Conservation (phyloP, 2,329 filamentous ascomycete genomes). For the Alternaria sp. region DNA sequence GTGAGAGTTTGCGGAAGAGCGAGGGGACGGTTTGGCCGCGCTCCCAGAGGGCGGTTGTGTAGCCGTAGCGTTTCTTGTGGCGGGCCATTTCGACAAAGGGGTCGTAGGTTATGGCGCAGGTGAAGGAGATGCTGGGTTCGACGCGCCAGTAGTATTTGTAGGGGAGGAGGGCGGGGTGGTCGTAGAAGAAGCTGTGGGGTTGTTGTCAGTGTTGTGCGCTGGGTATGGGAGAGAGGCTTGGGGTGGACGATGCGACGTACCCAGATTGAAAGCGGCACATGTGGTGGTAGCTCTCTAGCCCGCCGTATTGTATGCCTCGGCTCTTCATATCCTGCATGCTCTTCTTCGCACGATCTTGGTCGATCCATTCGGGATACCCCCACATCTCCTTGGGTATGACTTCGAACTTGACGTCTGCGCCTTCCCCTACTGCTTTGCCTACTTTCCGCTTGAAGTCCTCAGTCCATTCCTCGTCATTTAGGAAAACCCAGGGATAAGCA, state of each 20-base stretch:
- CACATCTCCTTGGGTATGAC: conserved; percentile 89
- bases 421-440: conserved; percentile 79
- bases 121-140: conserved; percentile 95
- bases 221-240: neutral
- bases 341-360: conserved; percentile 50
- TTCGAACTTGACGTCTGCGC: conserved; percentile 72
- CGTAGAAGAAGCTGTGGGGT: conserved; percentile 74
- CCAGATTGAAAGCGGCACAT: conserved; percentile 91
- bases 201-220: neutral
- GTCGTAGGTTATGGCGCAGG: conserved; percentile 96
- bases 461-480: conserved; percentile 90
- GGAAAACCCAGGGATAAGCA: conserved; percentile 98
- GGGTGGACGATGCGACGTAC: conserved; percentile 3
- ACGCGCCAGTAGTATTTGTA: conserved; percentile 96
- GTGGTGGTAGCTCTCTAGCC: conserved; percentile 87
- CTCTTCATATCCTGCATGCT: conserved; percentile 81
- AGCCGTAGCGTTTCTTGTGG: conserved; percentile 95
- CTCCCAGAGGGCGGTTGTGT: conserved; percentile 95
- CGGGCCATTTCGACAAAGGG: conserved; percentile 96
- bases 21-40: conserved; percentile 83
- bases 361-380: conserved; percentile 74
- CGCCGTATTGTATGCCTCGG: conserved; percentile 80
- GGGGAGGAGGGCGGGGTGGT: conserved; percentile 80
- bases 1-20: conserved; percentile 23
- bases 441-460: conserved; percentile 87